Percentiles rank a stretch among this genome's conserved stretches.
Evolutionary conservation across 257 asterid species (phyloP).

Genomic region (Solanum megistacrolobum): DNA sequence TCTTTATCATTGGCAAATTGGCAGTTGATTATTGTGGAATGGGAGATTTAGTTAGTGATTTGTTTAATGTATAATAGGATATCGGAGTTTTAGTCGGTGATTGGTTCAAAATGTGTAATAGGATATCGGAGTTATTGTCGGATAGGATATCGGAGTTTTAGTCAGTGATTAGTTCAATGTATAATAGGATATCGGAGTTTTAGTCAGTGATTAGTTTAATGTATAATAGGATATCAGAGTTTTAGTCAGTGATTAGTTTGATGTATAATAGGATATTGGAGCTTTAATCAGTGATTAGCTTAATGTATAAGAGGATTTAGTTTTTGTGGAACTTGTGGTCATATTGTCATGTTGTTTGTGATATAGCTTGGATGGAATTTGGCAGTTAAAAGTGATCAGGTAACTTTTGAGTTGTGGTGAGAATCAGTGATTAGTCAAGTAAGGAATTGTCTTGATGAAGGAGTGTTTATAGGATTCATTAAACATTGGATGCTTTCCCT

Average conservation of each 20-base stretch:
- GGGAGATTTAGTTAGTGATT: too few relatives aligned
- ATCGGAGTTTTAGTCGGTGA: too few relatives aligned
- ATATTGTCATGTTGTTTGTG: neutral
- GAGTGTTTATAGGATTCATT: neutral
- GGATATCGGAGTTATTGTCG: neutral
- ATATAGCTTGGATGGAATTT: neutral
- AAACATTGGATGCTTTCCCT: neutral
- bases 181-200: neutral
- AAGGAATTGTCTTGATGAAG: neutral
- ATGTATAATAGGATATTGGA: neutral
- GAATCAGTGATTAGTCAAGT: neutral
- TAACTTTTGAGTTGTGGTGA: neutral
- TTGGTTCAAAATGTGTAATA: too few relatives aligned
- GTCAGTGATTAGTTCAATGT: neutral
- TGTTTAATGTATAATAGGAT: too few relatives aligned
- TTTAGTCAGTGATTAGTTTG: neutral
- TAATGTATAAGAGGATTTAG: neutral
- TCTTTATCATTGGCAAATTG: neutral
- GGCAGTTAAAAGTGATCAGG: neutral
- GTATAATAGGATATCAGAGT: neutral
- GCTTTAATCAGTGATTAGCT: neutral
- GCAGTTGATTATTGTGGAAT: neutral
- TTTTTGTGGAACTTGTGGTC: neutral
- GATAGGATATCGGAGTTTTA: neutral
- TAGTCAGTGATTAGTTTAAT: neutral